A percentile compares a stretch with the other conserved stretches of the same genome.
phyloP scores from a whole-genome alignment of 2,329 filamentous ascomycete species.

The Dactylellina haptotyla region DNA sequence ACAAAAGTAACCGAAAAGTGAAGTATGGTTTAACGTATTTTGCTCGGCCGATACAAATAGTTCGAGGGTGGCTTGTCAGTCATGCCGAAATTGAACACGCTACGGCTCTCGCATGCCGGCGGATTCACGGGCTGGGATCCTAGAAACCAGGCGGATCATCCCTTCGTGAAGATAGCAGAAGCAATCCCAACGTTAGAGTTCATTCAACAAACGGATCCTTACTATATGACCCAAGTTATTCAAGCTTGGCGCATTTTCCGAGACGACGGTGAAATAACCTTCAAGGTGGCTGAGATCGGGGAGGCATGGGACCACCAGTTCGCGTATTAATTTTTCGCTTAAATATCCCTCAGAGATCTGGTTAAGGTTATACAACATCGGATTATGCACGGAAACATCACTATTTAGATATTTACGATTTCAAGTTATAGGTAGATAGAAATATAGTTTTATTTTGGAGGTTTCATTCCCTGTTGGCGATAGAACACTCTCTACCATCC shows the following conservation, averaged over 20 bases:
- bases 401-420: no score
- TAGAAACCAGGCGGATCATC: background rate
- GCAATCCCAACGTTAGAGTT: constrained; percentile 3
- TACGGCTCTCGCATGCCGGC: constrained; percentile 21
- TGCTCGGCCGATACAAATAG: background rate
- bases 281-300: background rate
- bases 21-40: background rate
- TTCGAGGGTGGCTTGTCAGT: constrained; percentile 1
- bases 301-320: background rate
- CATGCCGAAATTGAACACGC: constrained; percentile 1
- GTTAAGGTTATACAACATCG: no score
- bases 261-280: background rate
- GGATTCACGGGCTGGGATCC: constrained; percentile 11
- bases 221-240: constrained; percentile 26
- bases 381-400: no score
- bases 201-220: constrained; percentile 36
- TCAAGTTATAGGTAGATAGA: no score
- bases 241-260: background rate
- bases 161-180: constrained; percentile 14
- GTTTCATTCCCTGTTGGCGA: background rate
- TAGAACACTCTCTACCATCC: constrained; percentile 11
- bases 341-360: background rate
- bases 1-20: no score
- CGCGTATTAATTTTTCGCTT: no score
- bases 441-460: constrained; percentile 18